A percentile compares a stretch with the other conserved stretches of the same genome.
Evolutionary conservation across 1,284 basidiomycete genomes (phyloP).

Genomic region (Ganoderma lingzhi): DNA sequence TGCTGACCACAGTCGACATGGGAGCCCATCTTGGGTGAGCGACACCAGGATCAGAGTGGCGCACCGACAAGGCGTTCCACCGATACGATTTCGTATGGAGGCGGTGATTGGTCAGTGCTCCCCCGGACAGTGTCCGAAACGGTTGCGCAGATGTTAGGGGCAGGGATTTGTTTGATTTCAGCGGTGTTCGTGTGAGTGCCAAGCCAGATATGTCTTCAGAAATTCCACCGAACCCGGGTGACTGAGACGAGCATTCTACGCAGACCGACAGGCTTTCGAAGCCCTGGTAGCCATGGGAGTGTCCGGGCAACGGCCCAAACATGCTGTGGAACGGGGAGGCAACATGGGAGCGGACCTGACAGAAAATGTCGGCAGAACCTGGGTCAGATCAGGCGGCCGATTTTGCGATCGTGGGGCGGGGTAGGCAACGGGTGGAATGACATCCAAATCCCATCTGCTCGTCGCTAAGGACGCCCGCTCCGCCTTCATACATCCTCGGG

Average conservation of each 20-base stretch:
- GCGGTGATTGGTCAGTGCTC: slow-evolving; percentile 1
- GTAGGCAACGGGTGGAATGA: slow-evolving; percentile 4
- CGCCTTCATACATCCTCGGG: slow-evolving; percentile 19
- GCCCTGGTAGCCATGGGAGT: slow-evolving; percentile 20
- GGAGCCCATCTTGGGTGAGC: slow-evolving; percentile 13
- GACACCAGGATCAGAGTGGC: slow-evolving; percentile 12
- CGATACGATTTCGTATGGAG: background rate
- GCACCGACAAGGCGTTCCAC: slow-evolving; percentile 3
- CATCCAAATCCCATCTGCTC: slow-evolving; percentile 27
- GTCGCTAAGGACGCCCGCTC: slow-evolving; percentile 29
- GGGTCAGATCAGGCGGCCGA: slow-evolving; percentile 23
- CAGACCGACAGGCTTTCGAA: background rate
- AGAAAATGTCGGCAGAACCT: slow-evolving; percentile 18
- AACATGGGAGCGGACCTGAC: slow-evolving; percentile 9
- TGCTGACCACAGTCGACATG: background rate
- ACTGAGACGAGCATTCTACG: background rate
- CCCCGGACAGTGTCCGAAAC: background rate
- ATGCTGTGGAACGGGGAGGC: background rate
- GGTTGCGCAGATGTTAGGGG: slow-evolving; percentile 18
- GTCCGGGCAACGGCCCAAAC: background rate
- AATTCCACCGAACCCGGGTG: background rate
- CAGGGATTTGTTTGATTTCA: slow-evolving; percentile 1
- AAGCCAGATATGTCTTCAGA: background rate
- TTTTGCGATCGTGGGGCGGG: slow-evolving; percentile 6
- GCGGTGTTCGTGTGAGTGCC: slow-evolving; percentile 10